These are phyloP conservation scores for Umbelopsis sp. DNA, from an alignment of 371 early-diverging fungal species.

Conservation along the genomic window DNA sequence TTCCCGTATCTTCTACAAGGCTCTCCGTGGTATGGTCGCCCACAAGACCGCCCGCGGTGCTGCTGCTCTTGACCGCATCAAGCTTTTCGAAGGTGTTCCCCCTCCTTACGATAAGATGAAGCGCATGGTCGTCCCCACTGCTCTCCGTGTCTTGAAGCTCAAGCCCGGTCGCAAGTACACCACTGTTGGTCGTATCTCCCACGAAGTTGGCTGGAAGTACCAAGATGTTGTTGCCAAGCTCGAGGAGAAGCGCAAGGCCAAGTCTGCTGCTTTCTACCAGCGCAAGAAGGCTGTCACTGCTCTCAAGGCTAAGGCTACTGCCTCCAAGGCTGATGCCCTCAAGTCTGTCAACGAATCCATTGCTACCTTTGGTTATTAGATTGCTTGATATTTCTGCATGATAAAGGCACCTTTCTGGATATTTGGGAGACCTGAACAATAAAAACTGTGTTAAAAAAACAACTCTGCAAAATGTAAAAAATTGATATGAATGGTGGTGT, in stretches of 20 bases:
- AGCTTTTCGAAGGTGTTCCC: slow-evolving; percentile 99
- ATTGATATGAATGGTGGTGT: too few relatives aligned
- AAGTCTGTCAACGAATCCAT: slow-evolving; percentile 53
- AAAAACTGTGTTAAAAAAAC: slow-evolving; percentile 11
- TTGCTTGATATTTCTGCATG: slow-evolving; percentile 10
- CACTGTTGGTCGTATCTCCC: slow-evolving; percentile 91
- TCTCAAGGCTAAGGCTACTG: slow-evolving; percentile 53
- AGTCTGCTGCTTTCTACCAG: slow-evolving; percentile 90
- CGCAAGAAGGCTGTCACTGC: slow-evolving; percentile 68
- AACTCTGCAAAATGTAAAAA: neutral
- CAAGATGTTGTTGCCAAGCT: slow-evolving; percentile 93
- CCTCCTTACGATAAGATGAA: slow-evolving; percentile 96
- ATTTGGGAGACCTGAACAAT: slow-evolving; percentile 17
- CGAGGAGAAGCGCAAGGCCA: slow-evolving; percentile 97
- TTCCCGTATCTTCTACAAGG: slow-evolving; percentile 97
- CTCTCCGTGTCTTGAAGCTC: slow-evolving; percentile 95
- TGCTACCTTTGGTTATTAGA: slow-evolving; percentile 65
- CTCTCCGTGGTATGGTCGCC: slow-evolving; percentile 99
- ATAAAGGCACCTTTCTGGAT: slow-evolving; percentile 14
- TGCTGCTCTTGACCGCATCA: slow-evolving; percentile 96
- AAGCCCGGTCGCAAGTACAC: slow-evolving; percentile 98
- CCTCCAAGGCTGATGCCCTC: slow-evolving; percentile 50
- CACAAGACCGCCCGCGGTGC: slow-evolving; percentile 99
- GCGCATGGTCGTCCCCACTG: slow-evolving; percentile 97
- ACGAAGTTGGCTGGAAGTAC: slow-evolving; percentile 99